Conservation (phyloP, 805 yeast genomes). For the Ogataea kodamae region DNA sequence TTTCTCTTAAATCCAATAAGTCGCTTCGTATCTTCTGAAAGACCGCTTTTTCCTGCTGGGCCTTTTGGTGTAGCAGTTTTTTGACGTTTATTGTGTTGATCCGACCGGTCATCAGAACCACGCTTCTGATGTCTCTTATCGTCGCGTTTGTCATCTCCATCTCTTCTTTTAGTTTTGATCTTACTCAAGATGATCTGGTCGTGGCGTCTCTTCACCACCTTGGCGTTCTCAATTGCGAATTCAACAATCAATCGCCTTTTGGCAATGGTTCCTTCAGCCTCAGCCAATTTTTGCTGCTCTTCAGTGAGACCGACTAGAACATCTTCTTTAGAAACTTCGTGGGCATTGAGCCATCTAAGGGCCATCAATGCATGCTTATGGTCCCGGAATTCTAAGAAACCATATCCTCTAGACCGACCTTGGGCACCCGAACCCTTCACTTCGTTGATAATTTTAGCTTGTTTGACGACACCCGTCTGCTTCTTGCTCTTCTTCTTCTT, state of each 20-base stretch:
- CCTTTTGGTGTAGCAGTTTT: no score
- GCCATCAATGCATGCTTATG: slow-evolving; percentile 95
- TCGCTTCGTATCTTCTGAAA: slow-evolving; percentile 55
- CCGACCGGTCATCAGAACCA: slow-evolving; percentile 2
- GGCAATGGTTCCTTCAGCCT: slow-evolving; percentile 46
- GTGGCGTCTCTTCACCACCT: slow-evolving; percentile 84
- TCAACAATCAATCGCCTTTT: slow-evolving; percentile 85
- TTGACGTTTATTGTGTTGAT: no score
- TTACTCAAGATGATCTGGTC: slow-evolving; percentile 48
- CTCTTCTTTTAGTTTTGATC: slow-evolving; percentile 35
- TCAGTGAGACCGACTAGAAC: slow-evolving; percentile 65
- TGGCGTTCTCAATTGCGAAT: slow-evolving; percentile 94
- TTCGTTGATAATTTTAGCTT: slow-evolving; percentile 90
- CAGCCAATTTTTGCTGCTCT: slow-evolving; percentile 58
- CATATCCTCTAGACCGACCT: slow-evolving; percentile 96
- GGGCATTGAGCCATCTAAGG: slow-evolving; percentile 94
- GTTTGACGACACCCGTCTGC: slow-evolving; percentile 86
- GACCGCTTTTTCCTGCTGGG: slow-evolving; percentile 13
- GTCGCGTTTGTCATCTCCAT: slow-evolving; percentile 18
- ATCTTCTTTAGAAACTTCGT: slow-evolving; percentile 71
- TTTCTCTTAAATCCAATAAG: slow-evolving; percentile 68
- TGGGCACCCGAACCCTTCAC: slow-evolving; percentile 81
- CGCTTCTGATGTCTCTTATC: slow-evolving; percentile 8
- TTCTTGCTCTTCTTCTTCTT: slow-evolving; percentile 58
- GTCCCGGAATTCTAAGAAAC: slow-evolving; percentile 89